Base-by-base conservation (phyloP, 2,329 filamentous ascomycete genomes). In the Aspergillus awamori region DNA sequence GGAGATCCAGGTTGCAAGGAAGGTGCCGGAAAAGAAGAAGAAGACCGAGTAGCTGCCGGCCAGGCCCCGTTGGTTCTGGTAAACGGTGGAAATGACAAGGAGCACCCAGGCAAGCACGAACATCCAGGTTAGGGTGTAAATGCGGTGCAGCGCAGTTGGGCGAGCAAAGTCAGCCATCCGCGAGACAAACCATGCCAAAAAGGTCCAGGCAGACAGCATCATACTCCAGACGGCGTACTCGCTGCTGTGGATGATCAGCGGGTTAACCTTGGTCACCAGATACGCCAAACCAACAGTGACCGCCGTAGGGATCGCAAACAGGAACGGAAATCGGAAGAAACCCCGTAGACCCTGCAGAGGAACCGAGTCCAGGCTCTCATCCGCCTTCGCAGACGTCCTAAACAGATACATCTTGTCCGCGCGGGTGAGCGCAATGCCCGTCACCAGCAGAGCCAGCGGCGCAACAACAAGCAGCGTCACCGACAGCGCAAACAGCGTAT, bases 371-470 rank as follows among this genome's bases (percentile, higher is more conserved):
- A 85, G 85, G 8, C 85, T 80, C 51, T 84, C 85, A 65, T 86
- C 82, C n/a, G 87, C 81, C 59, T 86, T 84, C 54, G 84, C 82
- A 58, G 85, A 84, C 55, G 87, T 84, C 4, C 90, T 85, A 74
- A 97, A 96, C 59, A 94, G 86, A 76, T 98, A 99, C 79, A 93
- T 92, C 79, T 92, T 97, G 75, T 93, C 92, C 8, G 83, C 80
- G 61, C 86, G 87, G 48, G 85, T 82, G 4, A 98, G 82, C 26
- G 91, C 72, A 60, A 91, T 86, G 7, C 89, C 87, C 2, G 94
- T 81, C 3, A 88, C 73, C 13, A 92, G 81, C 24, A 98, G 80
- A 3, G 89, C 79, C 49, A 98, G 74, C 0, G 94, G 94, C 0
- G 90, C 87, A 20, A 89, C 88, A 20, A 96, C 88, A 20, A 98